These are phyloP conservation scores for Lentinula aciculospora DNA, from an alignment of 768 basidiomycete genomes.

Conservation along the genomic window DNA sequence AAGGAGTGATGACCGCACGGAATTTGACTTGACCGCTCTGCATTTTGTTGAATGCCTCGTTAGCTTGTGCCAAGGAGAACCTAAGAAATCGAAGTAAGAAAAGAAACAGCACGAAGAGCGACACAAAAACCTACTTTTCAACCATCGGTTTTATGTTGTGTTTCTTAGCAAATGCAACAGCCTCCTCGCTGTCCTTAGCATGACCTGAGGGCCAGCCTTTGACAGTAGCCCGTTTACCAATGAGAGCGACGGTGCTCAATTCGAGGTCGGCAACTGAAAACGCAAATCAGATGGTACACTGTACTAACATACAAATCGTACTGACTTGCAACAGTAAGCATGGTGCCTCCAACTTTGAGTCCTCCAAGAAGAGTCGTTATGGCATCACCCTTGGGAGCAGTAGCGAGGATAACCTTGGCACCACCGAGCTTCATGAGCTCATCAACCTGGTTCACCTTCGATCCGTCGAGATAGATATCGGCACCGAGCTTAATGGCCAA, in stretches of 20 bases:
- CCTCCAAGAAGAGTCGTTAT: not conserved
- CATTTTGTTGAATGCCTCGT: not conserved
- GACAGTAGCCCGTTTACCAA: not conserved
- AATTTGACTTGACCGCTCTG: not conserved
- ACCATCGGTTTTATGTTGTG: not conserved
- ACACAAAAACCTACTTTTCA: not conserved
- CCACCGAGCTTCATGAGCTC: conserved; percentile 1
- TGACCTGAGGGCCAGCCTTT: conserved; percentile 2
- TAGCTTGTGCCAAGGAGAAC: not conserved
- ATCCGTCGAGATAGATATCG: conserved; percentile 2
- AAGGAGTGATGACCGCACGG: not conserved
- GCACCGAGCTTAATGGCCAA: conserved; percentile 1
- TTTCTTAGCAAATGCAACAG: not conserved
- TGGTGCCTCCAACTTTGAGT: not conserved
- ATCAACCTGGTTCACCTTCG: not conserved
- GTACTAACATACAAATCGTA: not conserved
- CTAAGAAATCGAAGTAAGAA: not conserved
- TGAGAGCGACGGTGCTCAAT: not conserved
- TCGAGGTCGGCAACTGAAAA: not conserved
- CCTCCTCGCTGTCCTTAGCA: conserved; percentile 2
- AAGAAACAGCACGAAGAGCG: not conserved
- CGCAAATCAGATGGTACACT: not conserved
- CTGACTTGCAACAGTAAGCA: not conserved
- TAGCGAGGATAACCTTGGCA: not conserved
- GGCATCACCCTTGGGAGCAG: not conserved